These are phyloP conservation scores for Cystofilobasidium capitatum DNA, from an alignment of 768 basidiomycete genomes.

Conservation along the genomic window DNA sequence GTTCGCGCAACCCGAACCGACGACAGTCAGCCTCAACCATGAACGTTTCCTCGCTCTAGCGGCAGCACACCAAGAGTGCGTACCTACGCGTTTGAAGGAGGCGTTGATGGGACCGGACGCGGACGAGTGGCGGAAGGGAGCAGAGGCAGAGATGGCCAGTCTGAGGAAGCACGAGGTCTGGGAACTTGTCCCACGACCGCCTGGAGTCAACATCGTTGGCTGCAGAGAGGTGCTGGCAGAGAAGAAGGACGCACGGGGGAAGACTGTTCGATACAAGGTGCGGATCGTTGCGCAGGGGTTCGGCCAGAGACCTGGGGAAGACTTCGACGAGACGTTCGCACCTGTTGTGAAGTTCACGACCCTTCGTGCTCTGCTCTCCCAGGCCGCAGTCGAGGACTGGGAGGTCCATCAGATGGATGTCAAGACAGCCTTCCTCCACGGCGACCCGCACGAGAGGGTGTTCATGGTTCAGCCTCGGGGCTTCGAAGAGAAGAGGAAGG, in stretches of 20 bases:
- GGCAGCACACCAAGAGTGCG: too few species aligned
- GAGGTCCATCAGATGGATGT: slow-evolving; percentile 19
- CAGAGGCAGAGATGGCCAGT: neutral
- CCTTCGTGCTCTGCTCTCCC: slow-evolving; percentile 2
- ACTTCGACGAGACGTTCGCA: slow-evolving; percentile 8
- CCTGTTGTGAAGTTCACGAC: slow-evolving; percentile 2
- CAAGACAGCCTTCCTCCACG: slow-evolving; percentile 21
- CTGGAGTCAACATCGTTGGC: neutral
- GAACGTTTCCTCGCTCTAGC: too few species aligned
- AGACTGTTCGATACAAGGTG: neutral
- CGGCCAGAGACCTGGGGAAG: slow-evolving; percentile 18
- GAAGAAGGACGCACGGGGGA: slow-evolving; percentile 1
- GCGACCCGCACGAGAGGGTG: slow-evolving; percentile 2
- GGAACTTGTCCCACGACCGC: neutral
- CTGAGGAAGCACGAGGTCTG: slow-evolving; percentile 2
- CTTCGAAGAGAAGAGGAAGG: neutral
- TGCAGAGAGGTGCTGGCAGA: neutral
- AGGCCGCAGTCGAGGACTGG: neutral
- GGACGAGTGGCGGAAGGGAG: too few species aligned
- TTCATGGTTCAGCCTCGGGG: slow-evolving; percentile 13
- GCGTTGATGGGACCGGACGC: too few species aligned
- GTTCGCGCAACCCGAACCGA: neutral
- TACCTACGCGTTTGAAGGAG: neutral
- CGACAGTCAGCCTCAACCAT: neutral
- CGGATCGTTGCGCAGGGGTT: slow-evolving; percentile 21